Conservation (phyloP, 768 basidiomycete species). For the Suillus occidentalis region DNA sequence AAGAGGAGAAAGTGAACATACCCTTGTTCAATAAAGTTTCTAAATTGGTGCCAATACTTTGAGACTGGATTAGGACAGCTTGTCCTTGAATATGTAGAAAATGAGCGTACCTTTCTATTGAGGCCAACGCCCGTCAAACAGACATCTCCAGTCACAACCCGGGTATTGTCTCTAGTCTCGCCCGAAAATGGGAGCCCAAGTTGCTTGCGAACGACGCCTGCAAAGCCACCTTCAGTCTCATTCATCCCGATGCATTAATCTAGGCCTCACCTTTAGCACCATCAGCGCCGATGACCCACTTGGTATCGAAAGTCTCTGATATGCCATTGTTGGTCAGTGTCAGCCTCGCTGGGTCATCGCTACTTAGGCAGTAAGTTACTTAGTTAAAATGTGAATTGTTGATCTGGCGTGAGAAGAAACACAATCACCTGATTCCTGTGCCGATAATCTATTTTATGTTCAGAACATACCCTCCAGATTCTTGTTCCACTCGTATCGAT, state of each 20-base stretch:
- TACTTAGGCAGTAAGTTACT: no score
- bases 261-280: constrained; percentile 16
- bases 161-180: constrained; percentile 29
- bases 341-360: no score
- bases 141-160: constrained; percentile 35
- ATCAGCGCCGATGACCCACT: constrained; percentile 18
- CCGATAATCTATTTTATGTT: no score
- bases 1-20: background rate
- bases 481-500: constrained; percentile 48
- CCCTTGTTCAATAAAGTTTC: constrained; percentile 23
- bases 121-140: constrained; percentile 35
- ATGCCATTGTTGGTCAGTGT: background rate
- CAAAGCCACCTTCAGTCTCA: background rate
- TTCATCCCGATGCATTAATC: background rate
- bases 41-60: constrained; percentile 52
- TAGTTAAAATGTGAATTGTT: no score
- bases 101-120: constrained; percentile 34
- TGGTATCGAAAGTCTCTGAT: constrained; percentile 1
- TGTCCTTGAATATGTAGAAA: background rate
- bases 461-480: no score
- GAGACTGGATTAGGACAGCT: background rate
- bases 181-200: constrained; percentile 21
- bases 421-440: no score
- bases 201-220: constrained; percentile 10
- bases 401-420: no score